These are phyloP conservation scores for Mentha longifolia DNA, from an alignment of 257 asterid genomes.

Conservation along the genomic window DNA sequence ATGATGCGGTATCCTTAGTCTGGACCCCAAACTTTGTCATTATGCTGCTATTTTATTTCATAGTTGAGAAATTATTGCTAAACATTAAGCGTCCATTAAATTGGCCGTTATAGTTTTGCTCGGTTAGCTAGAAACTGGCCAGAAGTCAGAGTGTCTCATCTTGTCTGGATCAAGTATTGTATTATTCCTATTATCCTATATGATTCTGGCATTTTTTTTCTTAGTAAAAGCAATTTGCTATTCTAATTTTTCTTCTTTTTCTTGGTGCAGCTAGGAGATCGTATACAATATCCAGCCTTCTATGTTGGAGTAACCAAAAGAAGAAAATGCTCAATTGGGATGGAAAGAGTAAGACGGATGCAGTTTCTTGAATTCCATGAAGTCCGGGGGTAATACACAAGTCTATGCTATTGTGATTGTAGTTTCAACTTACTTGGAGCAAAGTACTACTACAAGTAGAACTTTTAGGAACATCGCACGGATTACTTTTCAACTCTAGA, in stretches of 20 bases:
- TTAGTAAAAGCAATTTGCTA: constrained; percentile 23
- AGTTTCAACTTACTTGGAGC: constrained; percentile 15
- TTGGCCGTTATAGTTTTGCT: background rate
- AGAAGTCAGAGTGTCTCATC: constrained; percentile 15
- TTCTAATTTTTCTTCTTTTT: background rate
- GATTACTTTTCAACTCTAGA: background rate
- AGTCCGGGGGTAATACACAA: constrained; percentile 60
- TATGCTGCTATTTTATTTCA: background rate
- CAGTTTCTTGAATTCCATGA: constrained; percentile 80
- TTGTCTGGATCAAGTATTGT: constrained; percentile 20
- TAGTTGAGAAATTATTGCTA: constrained; percentile 5
- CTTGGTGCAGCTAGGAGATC: constrained; percentile 68
- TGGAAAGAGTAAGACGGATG: constrained; percentile 59
- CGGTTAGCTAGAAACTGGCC: constrained; percentile 18
- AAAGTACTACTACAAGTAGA: constrained; percentile 12
- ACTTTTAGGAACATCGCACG: background rate
- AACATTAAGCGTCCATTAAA: background rate
- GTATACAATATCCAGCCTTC: constrained; percentile 43
- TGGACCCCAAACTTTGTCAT: constrained; percentile 13
- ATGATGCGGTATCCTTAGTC: constrained; percentile 60
- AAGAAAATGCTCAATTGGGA: constrained; percentile 74
- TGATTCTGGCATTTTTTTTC: constrained; percentile 20
- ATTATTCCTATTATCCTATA: constrained; percentile 12
- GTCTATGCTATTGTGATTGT: constrained; percentile 23
- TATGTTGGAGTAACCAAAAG: constrained; percentile 78